A percentile compares a stretch with the other conserved stretches of the same genome.
These are phyloP conservation scores for Colletotrichum sansevieriae DNA, from an alignment of 2,329 filamentous ascomycete genomes.

Conservation along the genomic window DNA sequence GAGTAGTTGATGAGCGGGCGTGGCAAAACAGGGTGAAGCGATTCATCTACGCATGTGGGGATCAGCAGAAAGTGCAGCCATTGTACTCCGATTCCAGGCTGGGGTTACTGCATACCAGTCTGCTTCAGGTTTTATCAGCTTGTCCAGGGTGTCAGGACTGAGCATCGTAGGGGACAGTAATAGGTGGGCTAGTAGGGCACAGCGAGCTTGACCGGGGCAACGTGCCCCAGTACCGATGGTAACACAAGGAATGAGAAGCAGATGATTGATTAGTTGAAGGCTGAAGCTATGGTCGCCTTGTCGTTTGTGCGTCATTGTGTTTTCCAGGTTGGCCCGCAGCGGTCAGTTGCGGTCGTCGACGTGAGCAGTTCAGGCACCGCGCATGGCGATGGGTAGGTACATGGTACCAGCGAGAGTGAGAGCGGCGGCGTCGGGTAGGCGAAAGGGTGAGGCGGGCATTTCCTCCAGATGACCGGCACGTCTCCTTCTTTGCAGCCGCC, in stretches of 20 bases:
- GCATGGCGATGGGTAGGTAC: constrained; percentile 19
- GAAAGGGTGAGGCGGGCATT: constrained; percentile 14
- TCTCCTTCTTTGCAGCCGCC: constrained; percentile 2
- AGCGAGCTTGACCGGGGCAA: constrained; percentile 23
- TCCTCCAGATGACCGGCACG: background rate
- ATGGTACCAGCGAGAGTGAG: constrained; percentile 25
- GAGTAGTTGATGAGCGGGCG: constrained; percentile 12
- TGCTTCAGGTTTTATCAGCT: constrained; percentile 21
- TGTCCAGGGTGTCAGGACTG: constrained; percentile 18
- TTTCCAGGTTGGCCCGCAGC: constrained; percentile 24
- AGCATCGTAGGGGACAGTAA: constrained; percentile 18
- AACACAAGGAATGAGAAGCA: constrained; percentile 27
- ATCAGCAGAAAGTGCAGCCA: constrained; percentile 36
- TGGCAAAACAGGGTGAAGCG: constrained; percentile 31
- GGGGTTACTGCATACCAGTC: constrained; percentile 10
- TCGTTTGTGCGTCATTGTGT: constrained; percentile 36
- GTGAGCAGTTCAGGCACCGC: constrained; percentile 11
- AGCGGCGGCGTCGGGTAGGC: constrained; percentile 11
- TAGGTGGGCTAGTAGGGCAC: constrained; percentile 4
- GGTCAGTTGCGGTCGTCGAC: constrained; percentile 30
- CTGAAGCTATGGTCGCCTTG: constrained; percentile 33
- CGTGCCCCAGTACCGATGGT: constrained; percentile 24
- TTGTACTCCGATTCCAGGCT: constrained; percentile 29
- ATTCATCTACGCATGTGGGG: constrained; percentile 28
- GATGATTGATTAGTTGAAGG: constrained; percentile 34